A percentile compares a stretch with the other conserved stretches of the same genome.
Evolutionary conservation across 805 yeast species (phyloP).

Genomic region (Ogataea haglerorum): DNA sequence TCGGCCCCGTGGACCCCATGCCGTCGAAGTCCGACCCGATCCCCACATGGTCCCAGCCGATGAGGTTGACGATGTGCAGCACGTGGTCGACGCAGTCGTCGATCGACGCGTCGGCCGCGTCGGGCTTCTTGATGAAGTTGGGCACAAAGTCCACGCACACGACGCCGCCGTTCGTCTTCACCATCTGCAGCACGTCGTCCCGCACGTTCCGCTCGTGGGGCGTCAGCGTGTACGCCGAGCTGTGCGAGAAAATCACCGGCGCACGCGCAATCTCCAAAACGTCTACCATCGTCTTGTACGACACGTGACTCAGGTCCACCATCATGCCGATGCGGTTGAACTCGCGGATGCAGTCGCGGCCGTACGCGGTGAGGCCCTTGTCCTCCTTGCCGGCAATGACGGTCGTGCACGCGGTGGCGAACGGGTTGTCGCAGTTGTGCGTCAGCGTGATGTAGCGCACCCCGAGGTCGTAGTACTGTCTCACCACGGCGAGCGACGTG

Average conservation of each 20-base stretch:
- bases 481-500: conserved; percentile 44
- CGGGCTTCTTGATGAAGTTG: conserved; percentile 32
- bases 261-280: conserved; percentile 38
- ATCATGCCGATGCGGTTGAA: conserved; percentile 55
- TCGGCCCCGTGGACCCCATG: conserved; percentile 40
- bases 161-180: conserved; percentile 45
- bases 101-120: conserved; percentile 33
- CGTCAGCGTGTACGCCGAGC: conserved; percentile 40
- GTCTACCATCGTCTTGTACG: conserved; percentile 46
- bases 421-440: conserved; percentile 56
- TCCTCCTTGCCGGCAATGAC: conserved; percentile 44
- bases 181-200: conserved; percentile 41
- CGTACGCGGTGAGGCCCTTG: conserved; percentile 41
- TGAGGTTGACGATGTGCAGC: conserved; percentile 38
- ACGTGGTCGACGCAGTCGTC: conserved; percentile 49
- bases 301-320: conserved; percentile 50
- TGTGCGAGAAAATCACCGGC: conserved; percentile 50
- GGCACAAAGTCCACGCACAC: conserved; percentile 48
- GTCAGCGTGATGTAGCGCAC: conserved; percentile 53
- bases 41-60: conserved; percentile 53
- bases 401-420: conserved; percentile 52
- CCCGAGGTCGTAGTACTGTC: conserved; percentile 48
- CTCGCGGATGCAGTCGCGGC: conserved; percentile 41
- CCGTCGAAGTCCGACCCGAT: conserved; percentile 54
- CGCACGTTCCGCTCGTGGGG: conserved; percentile 45